Evolutionary conservation across 106 monocot species (phyloP).

Genomic region (Allium sativum): DNA sequence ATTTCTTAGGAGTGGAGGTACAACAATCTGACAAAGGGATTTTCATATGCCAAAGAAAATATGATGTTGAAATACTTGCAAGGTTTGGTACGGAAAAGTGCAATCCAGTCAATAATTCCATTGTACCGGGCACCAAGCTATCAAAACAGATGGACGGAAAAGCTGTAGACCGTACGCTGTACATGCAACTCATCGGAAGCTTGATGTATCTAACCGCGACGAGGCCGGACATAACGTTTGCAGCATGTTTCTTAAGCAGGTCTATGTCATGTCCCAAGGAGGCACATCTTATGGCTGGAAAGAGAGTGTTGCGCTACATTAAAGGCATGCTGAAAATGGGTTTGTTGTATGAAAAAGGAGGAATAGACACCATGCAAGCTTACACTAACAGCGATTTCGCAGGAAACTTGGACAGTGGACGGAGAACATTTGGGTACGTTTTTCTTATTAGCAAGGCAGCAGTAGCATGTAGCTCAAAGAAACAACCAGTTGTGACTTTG

Average conservation of each 20-base stretch:
- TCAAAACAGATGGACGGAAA: background rate
- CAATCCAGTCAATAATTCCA: slow-evolving; percentile 1
- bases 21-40: background rate
- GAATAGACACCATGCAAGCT: too few relatives aligned
- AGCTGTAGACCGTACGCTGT: background rate
- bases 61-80: background rate
- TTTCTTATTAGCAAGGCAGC: too few relatives aligned
- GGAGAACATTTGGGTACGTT: too few relatives aligned
- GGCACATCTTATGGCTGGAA: too few relatives aligned
- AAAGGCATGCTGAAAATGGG: too few relatives aligned
- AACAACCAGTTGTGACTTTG: too few relatives aligned
- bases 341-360: too few relatives aligned
- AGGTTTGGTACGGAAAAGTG: background rate
- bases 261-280: background rate
- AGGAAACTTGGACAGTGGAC: background rate
- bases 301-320: too few relatives aligned
- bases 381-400: background rate
- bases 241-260: background rate
- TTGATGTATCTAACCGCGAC: background rate
- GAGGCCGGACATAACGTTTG: background rate
- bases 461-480: too few relatives aligned
- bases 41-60: background rate
- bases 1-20: background rate
- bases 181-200: background rate
- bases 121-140: background rate